phyloP scores from a whole-genome alignment of 139 green algal species.

The Monoraphidium neglectum region DNA sequence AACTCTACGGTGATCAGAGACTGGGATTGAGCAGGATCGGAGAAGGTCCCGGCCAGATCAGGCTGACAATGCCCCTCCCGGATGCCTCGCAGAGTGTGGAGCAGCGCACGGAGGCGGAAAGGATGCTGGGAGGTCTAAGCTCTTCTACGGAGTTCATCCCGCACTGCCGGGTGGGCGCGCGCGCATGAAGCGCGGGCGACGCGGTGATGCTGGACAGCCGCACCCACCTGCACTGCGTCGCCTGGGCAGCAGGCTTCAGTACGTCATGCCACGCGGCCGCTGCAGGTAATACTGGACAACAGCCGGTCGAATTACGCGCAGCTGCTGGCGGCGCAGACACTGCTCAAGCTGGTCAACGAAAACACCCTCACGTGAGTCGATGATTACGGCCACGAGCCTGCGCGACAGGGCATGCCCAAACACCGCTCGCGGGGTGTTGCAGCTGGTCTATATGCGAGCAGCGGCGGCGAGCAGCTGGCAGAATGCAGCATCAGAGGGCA shows the following conservation, averaged over 20 bases:
- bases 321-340: conserved; percentile 82
- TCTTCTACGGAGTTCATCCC: conserved; percentile 89
- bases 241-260: neutral
- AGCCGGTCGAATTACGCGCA: conserved; percentile 92
- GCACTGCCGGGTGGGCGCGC: conserved; percentile 74
- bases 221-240: neutral
- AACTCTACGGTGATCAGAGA: conserved; percentile 66
- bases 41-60: neutral
- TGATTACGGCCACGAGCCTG: too few relatives aligned
- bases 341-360: conserved; percentile 94
- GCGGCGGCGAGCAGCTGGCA: neutral
- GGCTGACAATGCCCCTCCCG: neutral
- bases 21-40: neutral
- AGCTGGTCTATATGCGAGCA: too few relatives aligned
- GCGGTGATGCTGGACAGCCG: conserved; percentile 12
- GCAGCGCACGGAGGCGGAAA: conserved; percentile 85
- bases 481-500: neutral
- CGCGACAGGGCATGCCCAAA: too few relatives aligned
- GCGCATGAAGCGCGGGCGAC: too few relatives aligned
- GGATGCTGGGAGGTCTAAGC: conserved; percentile 81
- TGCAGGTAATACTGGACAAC: conserved; percentile 90
- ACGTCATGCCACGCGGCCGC: neutral
- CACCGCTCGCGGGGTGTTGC: too few relatives aligned
- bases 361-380: conserved; percentile 70
- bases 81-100: conserved; percentile 62